A percentile compares a stretch with the other conserved stretches of the same genome.
These are phyloP conservation scores for Taphrina flavorubra DNA, from an alignment of 1,139 yeast species.

Conservation along the genomic window DNA sequence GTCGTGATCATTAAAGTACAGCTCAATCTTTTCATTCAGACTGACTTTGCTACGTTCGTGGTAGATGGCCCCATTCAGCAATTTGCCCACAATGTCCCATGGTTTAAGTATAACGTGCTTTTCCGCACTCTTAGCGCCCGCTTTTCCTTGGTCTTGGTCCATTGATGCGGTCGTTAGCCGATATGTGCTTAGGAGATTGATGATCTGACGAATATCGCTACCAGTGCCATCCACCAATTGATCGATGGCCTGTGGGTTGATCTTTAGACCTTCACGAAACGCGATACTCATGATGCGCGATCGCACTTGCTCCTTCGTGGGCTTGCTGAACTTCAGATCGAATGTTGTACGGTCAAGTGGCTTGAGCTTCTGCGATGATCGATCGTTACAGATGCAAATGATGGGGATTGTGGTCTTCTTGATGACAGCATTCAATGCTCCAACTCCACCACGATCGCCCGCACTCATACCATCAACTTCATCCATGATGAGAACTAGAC, in stretches of 20 bases:
- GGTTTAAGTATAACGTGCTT: conserved; percentile 91
- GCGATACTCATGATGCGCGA: conserved; percentile 92
- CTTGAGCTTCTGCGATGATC: conserved; percentile 90
- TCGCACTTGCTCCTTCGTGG: conserved; percentile 78
- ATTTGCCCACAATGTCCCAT: conserved; percentile 81
- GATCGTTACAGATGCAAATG: conserved; percentile 92
- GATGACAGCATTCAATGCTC: conserved; percentile 88
- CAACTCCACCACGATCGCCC: conserved; percentile 99
- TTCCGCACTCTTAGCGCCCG: conserved; percentile 69
- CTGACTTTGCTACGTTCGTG: conserved; percentile 60
- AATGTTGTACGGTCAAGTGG: conserved; percentile 87
- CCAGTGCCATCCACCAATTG: conserved; percentile 84
- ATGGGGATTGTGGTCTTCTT: conserved; percentile 83
- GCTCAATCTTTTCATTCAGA: conserved; percentile 81
- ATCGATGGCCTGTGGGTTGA: conserved; percentile 81
- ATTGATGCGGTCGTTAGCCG: conserved; percentile 71
- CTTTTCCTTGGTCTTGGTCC: conserved; percentile 58
- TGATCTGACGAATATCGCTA: conserved; percentile 92
- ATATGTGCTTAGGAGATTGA: conserved; percentile 83
- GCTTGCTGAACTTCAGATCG: conserved; percentile 86
- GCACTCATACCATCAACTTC: conserved; percentile 99
- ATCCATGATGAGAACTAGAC: conserved; percentile 90
- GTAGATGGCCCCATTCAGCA: conserved; percentile 69
- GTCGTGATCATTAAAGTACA: conserved; percentile 93
- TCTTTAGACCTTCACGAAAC: conserved; percentile 74